Base-by-base conservation (phyloP, 179 eudicot genomes). In the Actinidia arguta region DNA sequence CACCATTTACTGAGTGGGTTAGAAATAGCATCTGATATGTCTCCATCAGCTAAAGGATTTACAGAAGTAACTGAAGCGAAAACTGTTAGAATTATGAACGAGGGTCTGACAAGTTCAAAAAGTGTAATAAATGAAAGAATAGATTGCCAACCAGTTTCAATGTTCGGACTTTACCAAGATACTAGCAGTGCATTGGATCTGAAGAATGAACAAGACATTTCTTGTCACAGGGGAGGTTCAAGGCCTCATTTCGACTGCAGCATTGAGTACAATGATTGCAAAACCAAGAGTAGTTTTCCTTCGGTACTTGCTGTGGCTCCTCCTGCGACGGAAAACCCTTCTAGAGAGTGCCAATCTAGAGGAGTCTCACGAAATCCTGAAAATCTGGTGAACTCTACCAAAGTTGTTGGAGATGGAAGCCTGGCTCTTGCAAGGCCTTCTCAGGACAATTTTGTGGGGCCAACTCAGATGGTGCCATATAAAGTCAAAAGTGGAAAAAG, bases 381-480 rank as follows among this genome's bases (percentile, higher is more conserved):
- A 31, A 81, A 81, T 58, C 81, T 74, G 39, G 81, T 52, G 24
- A 70, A 82, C 48, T 44, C 84, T 67, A 80, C 75, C 59, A 14
- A 74, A 46, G 83, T 74, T 82, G 54, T 75, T 56, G 80, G 64
- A 73, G 83, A 76, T 11, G 85, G 83, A 36, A 85, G 84, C 73
- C 69, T 63, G 69, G 74, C 79, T 61, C 69, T 51, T 25, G 63
- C 87, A 27, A 79, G 83, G 55, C 73, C 91, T 84, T 61, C 11
- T 36, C 80, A 79, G 51, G 83, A 52, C 24, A 25, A 55, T 42
- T 20, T 80, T 55, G 36, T 8, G 39, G 75, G 75, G 52, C 66
- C 84, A 39, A 25, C 88, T 80, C 70, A 73, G 78, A 70, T 77
- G 27, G 75, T 70, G 70, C 85, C 87, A 48, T 63, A 71, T 51